A percentile compares a stretch with the other conserved stretches of the same genome.
These are phyloP conservation scores for Ulota crispa DNA, from an alignment of 225 moss, liverwort and hornwort species.

Conservation along the genomic window DNA sequence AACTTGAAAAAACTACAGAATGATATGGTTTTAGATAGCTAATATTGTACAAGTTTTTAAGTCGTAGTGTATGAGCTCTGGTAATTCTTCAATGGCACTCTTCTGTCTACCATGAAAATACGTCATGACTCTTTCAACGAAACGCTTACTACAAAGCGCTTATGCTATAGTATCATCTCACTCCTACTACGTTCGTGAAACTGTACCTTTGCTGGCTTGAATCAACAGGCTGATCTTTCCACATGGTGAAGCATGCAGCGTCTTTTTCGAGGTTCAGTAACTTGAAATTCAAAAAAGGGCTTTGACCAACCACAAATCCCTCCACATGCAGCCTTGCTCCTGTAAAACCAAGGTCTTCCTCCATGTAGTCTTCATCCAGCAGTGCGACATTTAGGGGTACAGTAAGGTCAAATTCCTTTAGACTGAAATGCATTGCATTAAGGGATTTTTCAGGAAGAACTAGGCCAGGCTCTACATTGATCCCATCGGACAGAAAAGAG, in stretches of 20 bases:
- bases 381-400: slow-evolving; percentile 56
- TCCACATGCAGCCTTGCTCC: slow-evolving; percentile 97
- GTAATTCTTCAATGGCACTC: slow-evolving; percentile 1
- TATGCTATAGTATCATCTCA: neutral
- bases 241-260: slow-evolving; percentile 89
- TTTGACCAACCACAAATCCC: slow-evolving; percentile 92
- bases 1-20: neutral
- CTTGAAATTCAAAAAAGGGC: slow-evolving; percentile 81
- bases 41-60: slow-evolving; percentile 18
- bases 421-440: slow-evolving; percentile 86
- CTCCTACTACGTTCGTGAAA: neutral
- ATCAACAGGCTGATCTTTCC: slow-evolving; percentile 98
- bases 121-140: neutral
- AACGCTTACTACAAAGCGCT: slow-evolving; percentile 5
- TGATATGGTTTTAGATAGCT: neutral
- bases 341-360: slow-evolving; percentile 66
- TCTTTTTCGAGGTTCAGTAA: slow-evolving; percentile 88
- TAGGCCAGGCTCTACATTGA: slow-evolving; percentile 83
- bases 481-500: slow-evolving; percentile 93
- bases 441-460: slow-evolving; percentile 89
- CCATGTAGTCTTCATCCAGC: slow-evolving; percentile 54
- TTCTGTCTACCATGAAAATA: neutral
- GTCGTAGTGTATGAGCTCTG: neutral
- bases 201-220: slow-evolving; percentile 82
- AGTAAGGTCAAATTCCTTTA: slow-evolving; percentile 93